Evolutionary conservation across 2,329 filamentous ascomycete genomes (phyloP).

Genomic region (Sordariomycetes sp.): DNA sequence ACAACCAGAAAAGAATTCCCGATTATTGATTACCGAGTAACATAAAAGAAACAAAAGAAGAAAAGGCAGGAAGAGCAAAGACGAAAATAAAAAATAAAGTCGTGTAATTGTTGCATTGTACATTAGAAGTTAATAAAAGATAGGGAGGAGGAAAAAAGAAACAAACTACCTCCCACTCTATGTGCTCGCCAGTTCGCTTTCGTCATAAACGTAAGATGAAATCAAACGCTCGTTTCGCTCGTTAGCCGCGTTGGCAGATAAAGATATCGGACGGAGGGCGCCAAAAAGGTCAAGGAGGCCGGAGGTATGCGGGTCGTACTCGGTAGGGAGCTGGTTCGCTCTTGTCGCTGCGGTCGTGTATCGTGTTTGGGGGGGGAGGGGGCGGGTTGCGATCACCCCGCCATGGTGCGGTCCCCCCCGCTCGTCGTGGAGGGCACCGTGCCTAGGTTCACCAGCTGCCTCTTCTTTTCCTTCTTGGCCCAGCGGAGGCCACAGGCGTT

Average conservation of each 20-base stretch:
- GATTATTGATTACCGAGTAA: background rate
- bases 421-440: slow-evolving; percentile 8
- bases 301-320: background rate
- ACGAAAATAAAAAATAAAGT: background rate
- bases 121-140: background rate
- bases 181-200: background rate
- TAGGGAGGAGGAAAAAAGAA: background rate
- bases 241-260: background rate
- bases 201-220: background rate
- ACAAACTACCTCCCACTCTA: background rate
- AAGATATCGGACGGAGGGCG: no score
- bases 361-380: no score
- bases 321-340: background rate
- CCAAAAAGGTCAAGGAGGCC: no score
- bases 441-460: background rate
- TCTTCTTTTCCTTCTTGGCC: slow-evolving; percentile 75
- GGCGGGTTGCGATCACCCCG: background rate
- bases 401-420: slow-evolving; percentile 5
- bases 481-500: slow-evolving; percentile 79
- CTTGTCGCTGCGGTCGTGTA: background rate
- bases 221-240: no score
- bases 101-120: background rate
- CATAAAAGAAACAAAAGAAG: background rate
- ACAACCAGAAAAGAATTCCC: background rate
- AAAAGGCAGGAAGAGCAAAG: background rate